Conservation (phyloP, 2,329 filamentous ascomycete genomes). For the Phaeosphaeria sp. region DNA sequence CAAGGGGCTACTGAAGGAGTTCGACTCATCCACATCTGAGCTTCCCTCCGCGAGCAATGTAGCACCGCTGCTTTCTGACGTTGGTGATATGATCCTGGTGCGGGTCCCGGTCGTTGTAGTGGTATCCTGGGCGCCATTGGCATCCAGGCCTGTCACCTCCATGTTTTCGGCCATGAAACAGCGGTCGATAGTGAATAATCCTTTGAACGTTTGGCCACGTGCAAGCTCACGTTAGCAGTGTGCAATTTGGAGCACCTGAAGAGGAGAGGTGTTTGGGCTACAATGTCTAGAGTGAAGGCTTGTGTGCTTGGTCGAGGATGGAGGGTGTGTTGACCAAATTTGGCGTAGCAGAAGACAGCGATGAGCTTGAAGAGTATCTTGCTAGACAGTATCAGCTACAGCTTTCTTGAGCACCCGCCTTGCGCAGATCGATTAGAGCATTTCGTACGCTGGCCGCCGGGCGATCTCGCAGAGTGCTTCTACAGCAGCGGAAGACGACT, state of each 20-base stretch:
- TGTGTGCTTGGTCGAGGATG: not conserved
- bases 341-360: not conserved
- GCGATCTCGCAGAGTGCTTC: not conserved
- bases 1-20: slow-evolving; percentile 13
- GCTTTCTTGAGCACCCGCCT: not conserved
- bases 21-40: slow-evolving; percentile 6
- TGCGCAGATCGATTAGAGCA: not conserved
- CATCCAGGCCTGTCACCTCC: not conserved
- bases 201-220: no score
- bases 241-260: no score
- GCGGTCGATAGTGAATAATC: not conserved
- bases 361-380: not conserved
- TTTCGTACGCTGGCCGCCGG: not conserved
- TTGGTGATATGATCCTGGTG: slow-evolving; percentile 1
- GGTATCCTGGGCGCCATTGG: not conserved
- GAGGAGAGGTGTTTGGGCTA: not conserved
- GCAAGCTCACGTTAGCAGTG: no score
- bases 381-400: not conserved
- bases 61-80: slow-evolving; percentile 16
- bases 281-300: not conserved
- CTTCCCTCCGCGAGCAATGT: slow-evolving; percentile 19
- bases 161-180: slow-evolving; percentile 1
- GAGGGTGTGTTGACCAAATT: not conserved
- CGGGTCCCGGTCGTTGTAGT: not conserved
- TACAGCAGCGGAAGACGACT: not conserved